These are phyloP conservation scores for Quercus tomentella DNA, from an alignment of 331 rosid species.

Conservation along the genomic window DNA sequence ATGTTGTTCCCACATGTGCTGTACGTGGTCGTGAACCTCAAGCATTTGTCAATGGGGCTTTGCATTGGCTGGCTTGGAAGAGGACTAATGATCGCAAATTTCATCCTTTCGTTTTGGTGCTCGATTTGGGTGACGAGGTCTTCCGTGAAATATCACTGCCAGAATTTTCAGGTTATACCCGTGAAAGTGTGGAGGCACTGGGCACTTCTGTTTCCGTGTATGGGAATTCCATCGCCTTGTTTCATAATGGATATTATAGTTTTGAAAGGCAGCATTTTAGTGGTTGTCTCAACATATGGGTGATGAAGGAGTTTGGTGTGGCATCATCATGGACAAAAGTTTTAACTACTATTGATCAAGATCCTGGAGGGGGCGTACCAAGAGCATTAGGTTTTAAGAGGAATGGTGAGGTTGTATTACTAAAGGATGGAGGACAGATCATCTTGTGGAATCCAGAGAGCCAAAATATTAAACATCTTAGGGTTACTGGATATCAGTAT, in stretches of 20 bases:
- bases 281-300: slow-evolving; percentile 12
- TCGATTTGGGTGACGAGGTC: slow-evolving; percentile 17
- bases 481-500: background rate
- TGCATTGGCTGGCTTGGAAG: slow-evolving; percentile 26
- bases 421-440: background rate
- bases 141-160: slow-evolving; percentile 26
- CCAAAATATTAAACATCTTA: background rate
- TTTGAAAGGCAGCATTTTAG: background rate
- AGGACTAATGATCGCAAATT: background rate
- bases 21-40: too few species aligned
- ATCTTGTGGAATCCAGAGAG: background rate
- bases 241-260: background rate
- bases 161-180: slow-evolving; percentile 1
- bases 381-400: background rate
- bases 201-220: too few species aligned
- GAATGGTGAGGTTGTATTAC: background rate
- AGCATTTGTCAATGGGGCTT: slow-evolving; percentile 14
- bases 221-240: slow-evolving; percentile 11
- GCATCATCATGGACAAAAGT: slow-evolving; percentile 27
- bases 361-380: too few species aligned
- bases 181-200: too few species aligned
- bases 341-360: background rate
- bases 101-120: slow-evolving; percentile 15
- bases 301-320: slow-evolving; percentile 24
- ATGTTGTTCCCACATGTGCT: too few species aligned